phyloP scores from a whole-genome alignment of 2,329 filamentous ascomycete genomes.

The Aspergillus neoniger region DNA sequence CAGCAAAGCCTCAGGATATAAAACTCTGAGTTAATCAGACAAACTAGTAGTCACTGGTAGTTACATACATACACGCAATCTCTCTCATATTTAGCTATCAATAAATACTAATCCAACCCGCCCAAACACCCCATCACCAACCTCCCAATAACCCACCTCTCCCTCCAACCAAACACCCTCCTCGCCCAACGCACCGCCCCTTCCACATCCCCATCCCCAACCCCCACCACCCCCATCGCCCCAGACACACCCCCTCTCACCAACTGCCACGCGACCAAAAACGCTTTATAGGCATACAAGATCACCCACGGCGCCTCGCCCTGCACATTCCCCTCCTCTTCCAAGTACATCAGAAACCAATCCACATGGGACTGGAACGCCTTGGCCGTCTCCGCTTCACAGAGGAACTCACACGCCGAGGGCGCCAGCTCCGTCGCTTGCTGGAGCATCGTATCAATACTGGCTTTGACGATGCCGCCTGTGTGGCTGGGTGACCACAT shows the following conservation, averaged over 20 bases:
- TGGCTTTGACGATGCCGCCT: conserved; percentile 40
- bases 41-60: too few relatives aligned
- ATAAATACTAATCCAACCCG: background rate
- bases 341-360: conserved; percentile 44
- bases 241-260: conserved; percentile 32
- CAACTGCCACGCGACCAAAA: conserved; percentile 46
- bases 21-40: too few relatives aligned
- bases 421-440: conserved; percentile 36
- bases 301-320: conserved; percentile 44
- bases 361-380: conserved; percentile 41
- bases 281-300: conserved; percentile 45
- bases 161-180: conserved; percentile 32
- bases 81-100: too few relatives aligned
- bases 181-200: conserved; percentile 34
- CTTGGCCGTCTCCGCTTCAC: conserved; percentile 28
- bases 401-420: conserved; percentile 34
- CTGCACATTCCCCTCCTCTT: conserved; percentile 23
- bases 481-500: conserved; percentile 48
- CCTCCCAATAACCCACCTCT: conserved; percentile 34
- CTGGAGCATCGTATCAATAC: conserved; percentile 38
- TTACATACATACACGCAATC: too few relatives aligned
- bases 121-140: conserved; percentile 37
- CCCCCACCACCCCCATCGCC: conserved; percentile 37
- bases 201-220: conserved; percentile 35
- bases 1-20: too few relatives aligned